These are phyloP conservation scores for Canna indica DNA, from an alignment of 176 grass and related monocot genomes.

Conservation along the genomic window DNA sequence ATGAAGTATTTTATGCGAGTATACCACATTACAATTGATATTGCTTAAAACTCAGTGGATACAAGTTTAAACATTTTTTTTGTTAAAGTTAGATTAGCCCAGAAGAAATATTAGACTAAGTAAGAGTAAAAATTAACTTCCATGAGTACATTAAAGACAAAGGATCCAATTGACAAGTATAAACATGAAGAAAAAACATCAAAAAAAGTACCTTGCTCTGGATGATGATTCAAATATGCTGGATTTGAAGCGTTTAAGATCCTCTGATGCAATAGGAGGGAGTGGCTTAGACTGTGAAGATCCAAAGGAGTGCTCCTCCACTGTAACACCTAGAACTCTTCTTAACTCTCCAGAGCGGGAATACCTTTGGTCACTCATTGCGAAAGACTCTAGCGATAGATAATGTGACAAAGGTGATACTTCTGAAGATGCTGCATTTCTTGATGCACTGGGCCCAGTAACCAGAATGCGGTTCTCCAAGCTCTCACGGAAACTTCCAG, in stretches of 20 bases:
- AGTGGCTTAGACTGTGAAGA: slow-evolving; percentile 33
- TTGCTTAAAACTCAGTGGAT: not conserved
- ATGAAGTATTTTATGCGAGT: not conserved
- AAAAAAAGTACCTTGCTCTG: slow-evolving; percentile 39
- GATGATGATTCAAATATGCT: slow-evolving; percentile 31
- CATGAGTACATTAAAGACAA: not conserved
- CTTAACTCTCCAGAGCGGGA: slow-evolving; percentile 46
- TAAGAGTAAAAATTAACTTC: not conserved
- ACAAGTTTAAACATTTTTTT: no score
- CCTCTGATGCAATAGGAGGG: slow-evolving; percentile 29
- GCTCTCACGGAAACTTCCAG: slow-evolving; percentile 37
- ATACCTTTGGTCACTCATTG: slow-evolving; percentile 37
- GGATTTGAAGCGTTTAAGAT: slow-evolving; percentile 52
- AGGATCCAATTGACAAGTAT: not conserved
- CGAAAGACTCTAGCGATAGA: slow-evolving; percentile 39
- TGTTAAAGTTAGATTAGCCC: no score
- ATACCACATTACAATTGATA: not conserved
- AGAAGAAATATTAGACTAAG: no score
- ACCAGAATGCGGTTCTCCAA: slow-evolving; percentile 11
- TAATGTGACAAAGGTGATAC: slow-evolving; percentile 33
- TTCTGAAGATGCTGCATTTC: slow-evolving; percentile 28
- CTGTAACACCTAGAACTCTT: slow-evolving; percentile 37
- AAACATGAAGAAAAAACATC: not conserved
- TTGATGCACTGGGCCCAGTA: slow-evolving; percentile 25
- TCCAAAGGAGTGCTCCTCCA: slow-evolving; percentile 43